Evolutionary conservation across 305 asterid species (phyloP), one percentile per base, ranked within the genome.

Genomic region (Fraxinus albicans): DNA sequence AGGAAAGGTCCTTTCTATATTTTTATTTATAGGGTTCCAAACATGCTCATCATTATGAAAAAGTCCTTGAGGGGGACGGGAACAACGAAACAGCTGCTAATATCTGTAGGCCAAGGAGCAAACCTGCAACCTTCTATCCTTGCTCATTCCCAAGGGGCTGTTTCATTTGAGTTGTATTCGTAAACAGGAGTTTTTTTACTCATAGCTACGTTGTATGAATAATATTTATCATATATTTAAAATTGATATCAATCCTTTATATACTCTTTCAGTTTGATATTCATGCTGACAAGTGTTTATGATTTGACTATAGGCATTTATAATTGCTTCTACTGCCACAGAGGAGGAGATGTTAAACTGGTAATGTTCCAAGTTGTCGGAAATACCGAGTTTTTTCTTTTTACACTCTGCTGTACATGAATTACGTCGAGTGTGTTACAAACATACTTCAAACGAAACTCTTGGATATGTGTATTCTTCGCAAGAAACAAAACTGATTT

Each of bases 281-380:
- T 76, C 78, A 33, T 50, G 60, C 80, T 80, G 82, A 85, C 83
- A 42, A 31, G 40, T 79, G 25, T 73, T 42, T 33, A 31, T 80
- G 27, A 44, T 86, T 81, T 75, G 31, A 40, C 36, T 86, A 86
- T 93, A 96, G 99, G 99, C 99, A 50, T 95, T 96, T 88, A 92
- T 95, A 82, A 93, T 96, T 86, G 99, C 99, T 87, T 96, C 99
- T 44, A 96, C 98, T 79, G 99, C 99, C 74, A 91, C 99, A 21
- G 94, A 95, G 87, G 98, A 95, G 82, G 99, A 95, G 91, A 94
- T 96, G 99, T 86, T 90, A 80, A 91, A 80, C 90, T 96, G 99
- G 98, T 96, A 91, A 87, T 31, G 53, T 40, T 76, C 65, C 50
- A 55, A 23, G 6, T 13, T 7, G 36, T 8, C 6, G 78, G 38